Evolutionary conservation across 768 basidiomycete genomes (phyloP).

Genomic region (Tulasnella sp.): DNA sequence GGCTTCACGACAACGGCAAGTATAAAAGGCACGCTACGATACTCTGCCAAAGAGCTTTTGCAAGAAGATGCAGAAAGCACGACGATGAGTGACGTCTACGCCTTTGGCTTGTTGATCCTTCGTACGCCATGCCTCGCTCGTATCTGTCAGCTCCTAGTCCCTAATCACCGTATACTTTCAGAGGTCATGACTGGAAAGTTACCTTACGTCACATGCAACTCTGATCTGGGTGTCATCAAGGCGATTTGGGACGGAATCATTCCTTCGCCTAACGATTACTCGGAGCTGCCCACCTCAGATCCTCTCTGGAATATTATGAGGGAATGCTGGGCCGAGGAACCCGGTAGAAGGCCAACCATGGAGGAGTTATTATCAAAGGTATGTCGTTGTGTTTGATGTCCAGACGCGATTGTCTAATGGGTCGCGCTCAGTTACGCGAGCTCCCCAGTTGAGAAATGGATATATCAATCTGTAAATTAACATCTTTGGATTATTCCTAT

Average conservation of each 20-base stretch:
- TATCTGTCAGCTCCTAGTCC: background rate
- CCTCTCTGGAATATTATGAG: background rate
- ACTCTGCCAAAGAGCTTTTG: background rate
- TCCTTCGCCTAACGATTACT: background rate
- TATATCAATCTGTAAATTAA: background rate
- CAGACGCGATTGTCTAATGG: no score
- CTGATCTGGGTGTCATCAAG: background rate
- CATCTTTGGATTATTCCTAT: no score
- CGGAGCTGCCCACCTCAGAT: background rate
- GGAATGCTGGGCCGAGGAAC: background rate
- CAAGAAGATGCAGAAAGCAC: background rate
- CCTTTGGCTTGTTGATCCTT: background rate
- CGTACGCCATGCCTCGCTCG: background rate
- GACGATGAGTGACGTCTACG: background rate
- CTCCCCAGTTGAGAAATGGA: no score
- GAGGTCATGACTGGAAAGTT: constrained; percentile 6
- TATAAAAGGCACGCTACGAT: background rate
- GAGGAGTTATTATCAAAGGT: background rate
- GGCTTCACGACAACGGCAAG: background rate
- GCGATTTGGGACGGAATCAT: background rate
- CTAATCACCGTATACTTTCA: background rate
- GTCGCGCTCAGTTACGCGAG: no score
- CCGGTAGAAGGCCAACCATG: background rate
- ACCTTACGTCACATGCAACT: background rate
- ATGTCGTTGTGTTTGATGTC: background rate